A percentile compares a stretch with the other conserved stretches of the same genome.
These are phyloP conservation scores for Erigeron canadensis DNA, from an alignment of 129 eudicot species.

Conservation along the genomic window DNA sequence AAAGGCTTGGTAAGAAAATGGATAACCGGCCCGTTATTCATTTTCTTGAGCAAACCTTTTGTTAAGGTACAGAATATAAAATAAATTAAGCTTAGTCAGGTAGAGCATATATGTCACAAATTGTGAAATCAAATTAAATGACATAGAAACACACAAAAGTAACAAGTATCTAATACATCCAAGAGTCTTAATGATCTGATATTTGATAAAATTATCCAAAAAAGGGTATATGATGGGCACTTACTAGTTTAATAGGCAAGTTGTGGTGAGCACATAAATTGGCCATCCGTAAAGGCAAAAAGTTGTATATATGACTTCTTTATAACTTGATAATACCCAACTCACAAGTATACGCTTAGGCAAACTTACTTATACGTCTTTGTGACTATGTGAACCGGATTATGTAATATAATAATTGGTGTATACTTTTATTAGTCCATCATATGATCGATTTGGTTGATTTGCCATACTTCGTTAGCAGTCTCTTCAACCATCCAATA, in stretches of 20 bases:
- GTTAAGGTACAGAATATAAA: too few relatives aligned
- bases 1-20: too few relatives aligned
- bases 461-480: not conserved
- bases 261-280: conserved; percentile 27
- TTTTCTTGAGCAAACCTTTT: too few relatives aligned
- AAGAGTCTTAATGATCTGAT: not conserved
- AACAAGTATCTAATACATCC: not conserved
- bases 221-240: conserved; percentile 13
- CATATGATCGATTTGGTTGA: not conserved
- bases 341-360: too few relatives aligned
- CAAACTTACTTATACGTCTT: not conserved
- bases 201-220: conserved; percentile 12
- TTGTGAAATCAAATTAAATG: conserved; percentile 1
- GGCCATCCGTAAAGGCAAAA: not conserved
- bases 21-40: too few relatives aligned
- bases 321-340: not conserved
- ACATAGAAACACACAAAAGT: not conserved
- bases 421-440: not conserved
- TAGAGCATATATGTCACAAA: too few relatives aligned
- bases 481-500: too few relatives aligned
- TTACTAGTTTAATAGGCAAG: conserved; percentile 25
- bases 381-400: not conserved
- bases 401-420: not conserved
- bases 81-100: too few relatives aligned
- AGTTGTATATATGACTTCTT: not conserved